Percentiles rank a stretch among this genome's conserved stretches.
Conservation (phyloP, 164 flowering plant genomes). For the Kalanchoe fedtschenkoi region DNA sequence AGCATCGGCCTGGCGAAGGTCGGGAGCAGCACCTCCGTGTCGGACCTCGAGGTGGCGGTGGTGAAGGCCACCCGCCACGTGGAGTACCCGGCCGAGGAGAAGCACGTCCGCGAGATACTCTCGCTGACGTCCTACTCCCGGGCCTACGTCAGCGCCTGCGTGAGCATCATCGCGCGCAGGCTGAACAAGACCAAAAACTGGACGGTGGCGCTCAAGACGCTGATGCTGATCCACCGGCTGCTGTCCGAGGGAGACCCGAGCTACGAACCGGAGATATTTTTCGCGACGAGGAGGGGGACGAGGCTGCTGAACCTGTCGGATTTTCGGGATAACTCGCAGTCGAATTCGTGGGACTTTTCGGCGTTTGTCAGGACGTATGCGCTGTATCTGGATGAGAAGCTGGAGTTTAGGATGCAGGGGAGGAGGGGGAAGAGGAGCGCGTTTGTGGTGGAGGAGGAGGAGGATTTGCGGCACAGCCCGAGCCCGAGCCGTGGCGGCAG, state of each 20-base stretch:
- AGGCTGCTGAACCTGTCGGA: slow-evolving; percentile 39
- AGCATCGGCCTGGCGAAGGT: slow-evolving; percentile 47
- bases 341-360: slow-evolving; percentile 41
- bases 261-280: slow-evolving; percentile 40
- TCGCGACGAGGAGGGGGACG: slow-evolving; percentile 37
- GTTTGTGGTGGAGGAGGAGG: slow-evolving; percentile 26
- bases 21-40: slow-evolving; percentile 21
- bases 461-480: slow-evolving; percentile 10
- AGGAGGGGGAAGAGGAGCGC: slow-evolving; percentile 25
- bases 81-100: slow-evolving; percentile 38
- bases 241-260: slow-evolving; percentile 32
- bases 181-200: slow-evolving; percentile 45
- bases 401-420: slow-evolving; percentile 52
- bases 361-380: slow-evolving; percentile 43
- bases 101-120: slow-evolving; percentile 27
- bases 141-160: slow-evolving; percentile 21
- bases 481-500: background rate
- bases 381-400: slow-evolving; percentile 33
- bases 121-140: slow-evolving; percentile 36
- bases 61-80: slow-evolving; percentile 47
- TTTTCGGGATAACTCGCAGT: slow-evolving; percentile 30
- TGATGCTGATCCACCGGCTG: slow-evolving; percentile 34
- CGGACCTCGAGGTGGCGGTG: slow-evolving; percentile 39
- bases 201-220: slow-evolving; percentile 42
- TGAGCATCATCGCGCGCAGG: slow-evolving; percentile 24